Evolutionary conservation across 1,139 yeast species (phyloP).

Genomic region (Suhomyces taliae): DNA sequence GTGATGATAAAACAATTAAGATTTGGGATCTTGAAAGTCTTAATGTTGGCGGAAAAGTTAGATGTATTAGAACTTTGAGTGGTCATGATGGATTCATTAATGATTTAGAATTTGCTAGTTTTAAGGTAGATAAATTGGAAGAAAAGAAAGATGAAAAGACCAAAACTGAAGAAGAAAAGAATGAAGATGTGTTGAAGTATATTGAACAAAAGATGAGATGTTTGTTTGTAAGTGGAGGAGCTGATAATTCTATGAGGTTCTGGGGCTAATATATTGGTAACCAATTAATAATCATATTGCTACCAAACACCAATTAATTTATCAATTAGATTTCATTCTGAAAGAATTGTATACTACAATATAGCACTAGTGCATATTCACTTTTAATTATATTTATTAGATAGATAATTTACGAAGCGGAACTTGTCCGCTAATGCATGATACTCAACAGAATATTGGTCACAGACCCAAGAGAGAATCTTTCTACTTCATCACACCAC

Average conservation of each 20-base stretch:
- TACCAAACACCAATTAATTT: too few relatives aligned
- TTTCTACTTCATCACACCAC: constrained; percentile 5
- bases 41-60: constrained; percentile 44
- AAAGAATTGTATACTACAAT: neutral
- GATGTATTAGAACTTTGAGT: constrained; percentile 47
- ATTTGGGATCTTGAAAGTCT: constrained; percentile 73
- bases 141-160: constrained; percentile 16
- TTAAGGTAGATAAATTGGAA: constrained; percentile 19
- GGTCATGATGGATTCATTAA: constrained; percentile 79
- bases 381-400: constrained; percentile 1
- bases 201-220: constrained; percentile 53
- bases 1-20: constrained; percentile 77
- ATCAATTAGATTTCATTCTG: too few relatives aligned
- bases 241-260: constrained; percentile 52
- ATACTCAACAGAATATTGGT: neutral
- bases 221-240: constrained; percentile 59
- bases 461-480: neutral
- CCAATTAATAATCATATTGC: too few relatives aligned
- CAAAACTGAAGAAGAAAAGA: constrained; percentile 16
- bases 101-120: constrained; percentile 60
- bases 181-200: constrained; percentile 19
- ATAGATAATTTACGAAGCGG: neutral
- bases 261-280: constrained; percentile 40
- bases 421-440: neutral
- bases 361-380: neutral